Evolutionary conservation across 768 basidiomycete species (phyloP), one percentile per base, ranked within the genome.

Genomic region (Tulasnella sp.): DNA sequence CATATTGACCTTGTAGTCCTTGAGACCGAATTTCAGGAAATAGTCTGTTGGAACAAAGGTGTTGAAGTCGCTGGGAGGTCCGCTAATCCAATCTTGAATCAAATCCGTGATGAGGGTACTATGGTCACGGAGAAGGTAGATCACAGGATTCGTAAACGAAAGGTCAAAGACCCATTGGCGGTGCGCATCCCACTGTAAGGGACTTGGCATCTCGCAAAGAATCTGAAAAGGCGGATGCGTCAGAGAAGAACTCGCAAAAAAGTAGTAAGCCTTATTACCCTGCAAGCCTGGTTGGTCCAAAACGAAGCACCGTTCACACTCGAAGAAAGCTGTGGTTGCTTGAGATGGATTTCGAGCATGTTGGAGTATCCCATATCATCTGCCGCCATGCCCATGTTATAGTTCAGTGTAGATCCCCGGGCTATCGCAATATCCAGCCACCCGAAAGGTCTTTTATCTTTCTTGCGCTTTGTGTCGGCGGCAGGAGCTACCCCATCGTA

Each of bases 31-130:
- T 72, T 91, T 87, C 80, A 96, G 84, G 20, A 83, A 83, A 84
- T 99, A 99, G 9, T 90, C 82, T 83, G 89, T 94, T 0, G 97
- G 96, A 29, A 95, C 87, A 83, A 96, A 99, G 70, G 90, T 91
- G 79, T 91, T 86, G 83, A 91, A 93, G 82, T 95, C 92, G 44
- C 88, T 90, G 0, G 91, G 90, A 35, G 93, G 92, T 4, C 95
- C 95, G 15, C 92, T 89, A 32, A 87, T 88, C 95, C 96, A 99
- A 82, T 99, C 97, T 80, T 91, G 93, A 44, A 91, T 91, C n/a
- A 99, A 87, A 83, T 99, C 97, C 4, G 91, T 91, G 82, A 99
- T 89, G 88, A 98, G 93, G 81, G 95, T 96, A 84, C 96, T 90
- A 82, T 99, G 97, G 82, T 99, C 97, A 61, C 95, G 90, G 15